These are phyloP conservation scores for Onygenales sp. DNA, from an alignment of 2,329 filamentous ascomycete genomes.

Conservation along the genomic window DNA sequence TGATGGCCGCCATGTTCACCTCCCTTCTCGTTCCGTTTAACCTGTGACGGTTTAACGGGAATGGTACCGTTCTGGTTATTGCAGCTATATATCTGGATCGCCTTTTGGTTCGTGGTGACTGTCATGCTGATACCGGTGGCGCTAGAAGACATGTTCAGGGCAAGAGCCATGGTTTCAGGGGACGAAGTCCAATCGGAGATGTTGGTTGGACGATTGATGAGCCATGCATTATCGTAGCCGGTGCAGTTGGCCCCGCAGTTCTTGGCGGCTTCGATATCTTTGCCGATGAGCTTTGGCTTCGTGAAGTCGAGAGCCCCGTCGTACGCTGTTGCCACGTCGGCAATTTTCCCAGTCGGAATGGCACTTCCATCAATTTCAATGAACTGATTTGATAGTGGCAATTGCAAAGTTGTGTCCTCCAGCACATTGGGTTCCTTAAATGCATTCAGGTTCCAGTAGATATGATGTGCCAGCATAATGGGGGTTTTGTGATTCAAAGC, in stretches of 20 bases:
- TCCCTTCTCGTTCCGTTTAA: constrained; percentile 44
- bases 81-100: constrained; percentile 83
- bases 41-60: constrained; percentile 32
- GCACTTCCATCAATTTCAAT: constrained; percentile 50
- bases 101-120: constrained; percentile 72
- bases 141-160: constrained; percentile 56
- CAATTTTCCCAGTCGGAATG: constrained; percentile 67
- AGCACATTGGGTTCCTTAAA: constrained; percentile 36
- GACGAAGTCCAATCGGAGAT: constrained; percentile 18
- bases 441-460: constrained; percentile 44
- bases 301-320: constrained; percentile 53
- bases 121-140: constrained; percentile 74
- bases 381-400: constrained; percentile 37
- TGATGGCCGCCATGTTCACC: background rate
- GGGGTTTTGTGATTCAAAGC: constrained; percentile 38
- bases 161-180: constrained; percentile 27
- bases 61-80: constrained; percentile 60
- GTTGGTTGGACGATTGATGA: constrained; percentile 34
- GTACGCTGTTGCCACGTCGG: constrained; percentile 63
- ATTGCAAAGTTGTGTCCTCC: constrained; percentile 34
- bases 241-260: constrained; percentile 76
- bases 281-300: constrained; percentile 66
- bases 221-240: constrained; percentile 62
- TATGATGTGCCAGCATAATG: constrained; percentile 42
- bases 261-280: constrained; percentile 53